Conservation (phyloP, 495 filamentous ascomycete species). For the Xylaria cubensis region DNA sequence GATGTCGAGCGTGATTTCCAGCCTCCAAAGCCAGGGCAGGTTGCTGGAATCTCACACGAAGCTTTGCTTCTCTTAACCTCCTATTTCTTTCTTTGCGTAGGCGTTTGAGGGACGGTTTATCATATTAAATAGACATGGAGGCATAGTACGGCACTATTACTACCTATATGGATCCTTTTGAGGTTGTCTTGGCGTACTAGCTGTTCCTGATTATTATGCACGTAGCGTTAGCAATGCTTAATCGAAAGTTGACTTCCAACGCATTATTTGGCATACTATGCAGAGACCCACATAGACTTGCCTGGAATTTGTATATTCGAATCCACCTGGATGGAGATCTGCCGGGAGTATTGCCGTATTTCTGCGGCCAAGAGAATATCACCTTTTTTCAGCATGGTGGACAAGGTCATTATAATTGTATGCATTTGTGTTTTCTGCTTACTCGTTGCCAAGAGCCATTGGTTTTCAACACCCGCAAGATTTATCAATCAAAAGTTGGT, state of each 20-base stretch:
- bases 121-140: conserved; percentile 1
- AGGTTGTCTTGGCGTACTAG: background rate
- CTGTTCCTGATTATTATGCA: background rate
- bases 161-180: no score
- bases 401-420: background rate
- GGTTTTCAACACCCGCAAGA: background rate
- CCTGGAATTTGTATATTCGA: background rate
- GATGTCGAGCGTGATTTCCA: background rate
- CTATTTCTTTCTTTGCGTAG: background rate
- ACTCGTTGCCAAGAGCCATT: conserved; percentile 18
- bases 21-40: conserved; percentile 5
- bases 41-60: background rate
- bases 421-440: background rate
- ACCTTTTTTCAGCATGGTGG: background rate
- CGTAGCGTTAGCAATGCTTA: background rate
- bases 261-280: background rate
- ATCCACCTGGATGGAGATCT: conserved; percentile 2
- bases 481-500: background rate
- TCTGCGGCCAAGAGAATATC: background rate
- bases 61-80: background rate
- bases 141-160: background rate
- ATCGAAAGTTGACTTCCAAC: background rate
- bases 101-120: background rate
- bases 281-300: background rate
- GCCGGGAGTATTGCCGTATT: background rate